Evolutionary conservation across 2,329 filamentous ascomycete species (phyloP).

Genomic region (Aureobasidium subglaciale): DNA sequence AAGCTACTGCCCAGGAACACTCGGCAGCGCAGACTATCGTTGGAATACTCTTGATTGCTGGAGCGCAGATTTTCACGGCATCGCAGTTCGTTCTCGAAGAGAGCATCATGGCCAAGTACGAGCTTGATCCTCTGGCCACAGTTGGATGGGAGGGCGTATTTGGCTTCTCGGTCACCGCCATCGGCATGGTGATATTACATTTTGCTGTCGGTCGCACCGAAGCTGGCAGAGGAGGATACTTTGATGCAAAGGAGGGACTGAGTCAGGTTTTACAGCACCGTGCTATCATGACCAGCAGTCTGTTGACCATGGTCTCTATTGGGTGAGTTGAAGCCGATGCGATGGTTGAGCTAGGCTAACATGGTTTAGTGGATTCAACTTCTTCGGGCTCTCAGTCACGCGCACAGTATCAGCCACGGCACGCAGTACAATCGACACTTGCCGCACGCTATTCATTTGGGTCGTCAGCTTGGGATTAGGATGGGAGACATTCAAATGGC

Average conservation of each 20-base stretch:
- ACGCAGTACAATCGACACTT: slow-evolving; percentile 93
- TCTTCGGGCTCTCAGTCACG: slow-evolving; percentile 93
- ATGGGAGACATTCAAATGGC: slow-evolving; percentile 97
- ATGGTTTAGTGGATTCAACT: slow-evolving; percentile 80
- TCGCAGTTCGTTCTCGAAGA: slow-evolving; percentile 95
- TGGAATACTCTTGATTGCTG: slow-evolving; percentile 83
- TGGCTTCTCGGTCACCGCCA: slow-evolving; percentile 70
- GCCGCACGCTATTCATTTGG: slow-evolving; percentile 97
- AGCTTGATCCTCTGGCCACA: slow-evolving; percentile 78
- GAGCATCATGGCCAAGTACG: slow-evolving; percentile 74
- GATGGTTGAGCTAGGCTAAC: not conserved
- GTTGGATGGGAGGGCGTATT: slow-evolving; percentile 97
- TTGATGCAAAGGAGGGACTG: slow-evolving; percentile 83
- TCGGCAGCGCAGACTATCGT: slow-evolving; percentile 64
- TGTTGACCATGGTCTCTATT: slow-evolving; percentile 96
- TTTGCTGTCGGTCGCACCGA: slow-evolving; percentile 67
- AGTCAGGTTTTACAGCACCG: slow-evolving; percentile 68
- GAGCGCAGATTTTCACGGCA: slow-evolving; percentile 92
- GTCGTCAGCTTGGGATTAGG: slow-evolving; percentile 84
- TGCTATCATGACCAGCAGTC: slow-evolving; percentile 65
- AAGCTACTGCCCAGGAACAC: slow-evolving; percentile 39
- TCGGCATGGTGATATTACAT: slow-evolving; percentile 76
- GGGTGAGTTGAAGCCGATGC: slow-evolving; percentile 54
- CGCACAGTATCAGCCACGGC: slow-evolving; percentile 84
- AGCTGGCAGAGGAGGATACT: slow-evolving; percentile 71